Evolutionary conservation across 305 asterid genomes (phyloP).

Genomic region (Rubia occidens): DNA sequence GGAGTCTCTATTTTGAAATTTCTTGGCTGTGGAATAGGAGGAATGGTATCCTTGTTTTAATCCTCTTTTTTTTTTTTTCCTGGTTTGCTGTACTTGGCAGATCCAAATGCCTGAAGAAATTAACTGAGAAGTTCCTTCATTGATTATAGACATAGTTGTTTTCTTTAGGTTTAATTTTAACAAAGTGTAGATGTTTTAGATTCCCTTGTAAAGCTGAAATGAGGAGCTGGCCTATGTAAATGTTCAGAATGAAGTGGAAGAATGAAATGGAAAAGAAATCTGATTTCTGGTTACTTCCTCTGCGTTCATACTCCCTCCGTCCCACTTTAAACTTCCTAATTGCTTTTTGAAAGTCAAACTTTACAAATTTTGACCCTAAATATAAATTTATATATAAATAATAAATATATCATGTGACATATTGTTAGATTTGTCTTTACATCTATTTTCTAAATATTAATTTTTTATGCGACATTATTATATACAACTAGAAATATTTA

Average conservation of each 20-base stretch:
- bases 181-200: neutral
- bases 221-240: neutral
- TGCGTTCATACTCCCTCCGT: too few species aligned
- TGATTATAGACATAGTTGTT: neutral
- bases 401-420: too few species aligned
- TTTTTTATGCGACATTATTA: too few species aligned
- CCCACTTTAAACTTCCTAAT: too few species aligned
- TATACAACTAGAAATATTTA: too few species aligned
- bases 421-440: too few species aligned
- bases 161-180: neutral
- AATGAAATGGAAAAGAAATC: too few species aligned
- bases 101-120: conserved; percentile 1
- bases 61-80: neutral
- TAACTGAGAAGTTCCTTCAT: neutral
- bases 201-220: neutral
- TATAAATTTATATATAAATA: too few species aligned
- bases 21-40: neutral
- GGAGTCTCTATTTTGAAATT: neutral
- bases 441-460: too few species aligned
- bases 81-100: conserved; percentile 15
- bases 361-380: too few species aligned
- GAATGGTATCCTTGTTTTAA: neutral
- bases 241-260: neutral
- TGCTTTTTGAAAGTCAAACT: too few species aligned
- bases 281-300: too few species aligned